Evolutionary conservation across 345 rosid genomes (phyloP), one percentile per base, ranked within the genome.

Genomic region (Citrus reticulata): DNA sequence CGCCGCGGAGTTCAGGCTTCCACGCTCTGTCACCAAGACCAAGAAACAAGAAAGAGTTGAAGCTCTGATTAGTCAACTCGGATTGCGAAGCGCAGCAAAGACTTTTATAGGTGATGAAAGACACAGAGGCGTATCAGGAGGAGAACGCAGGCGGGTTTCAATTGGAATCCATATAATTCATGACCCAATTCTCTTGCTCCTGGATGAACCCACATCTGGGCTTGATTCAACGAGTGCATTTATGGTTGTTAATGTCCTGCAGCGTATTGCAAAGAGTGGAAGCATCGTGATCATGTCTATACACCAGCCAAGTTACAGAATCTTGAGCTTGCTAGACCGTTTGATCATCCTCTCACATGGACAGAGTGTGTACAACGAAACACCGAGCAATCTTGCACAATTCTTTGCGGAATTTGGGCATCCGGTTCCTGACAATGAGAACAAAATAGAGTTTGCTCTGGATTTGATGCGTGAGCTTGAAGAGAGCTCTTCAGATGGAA

Each of bases 61-160:
- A 32, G 81, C 86, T 5, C 58, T 85, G 4, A 85, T 85, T 9
- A 84, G 81, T 71, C 88, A 86, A 40, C 62, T 86, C 25, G 88
- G 88, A 5, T 74, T 85, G 27, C 74, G 81, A 64, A 81, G 66
- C 39, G 86, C 88, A 0, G 86, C 86, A 2, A 81, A 79, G 29
- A 86, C 88, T 7, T 76, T 86, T 1, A 86, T 86, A 35, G 88
- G 88, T 32, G 86, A 86, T 42, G 88, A 86, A 79, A 81, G 83
- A 14, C 88, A 83, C 37, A 63, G 88, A 4, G 88, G 88, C 0
- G 84, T 83, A 7, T 83, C 86, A 1, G 88, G 88, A 42, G 88
- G 88, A 5, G 88, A 86, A 66, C 83, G 86, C 20, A 84, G 88
- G 65, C 84, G 88, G 6, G 88, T 86, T 25, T 86, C 88, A 0